Percentiles rank a stretch among this genome's conserved stretches.
Evolutionary conservation across 257 asterid species (phyloP).

Genomic region (Echites panduratus): DNA sequence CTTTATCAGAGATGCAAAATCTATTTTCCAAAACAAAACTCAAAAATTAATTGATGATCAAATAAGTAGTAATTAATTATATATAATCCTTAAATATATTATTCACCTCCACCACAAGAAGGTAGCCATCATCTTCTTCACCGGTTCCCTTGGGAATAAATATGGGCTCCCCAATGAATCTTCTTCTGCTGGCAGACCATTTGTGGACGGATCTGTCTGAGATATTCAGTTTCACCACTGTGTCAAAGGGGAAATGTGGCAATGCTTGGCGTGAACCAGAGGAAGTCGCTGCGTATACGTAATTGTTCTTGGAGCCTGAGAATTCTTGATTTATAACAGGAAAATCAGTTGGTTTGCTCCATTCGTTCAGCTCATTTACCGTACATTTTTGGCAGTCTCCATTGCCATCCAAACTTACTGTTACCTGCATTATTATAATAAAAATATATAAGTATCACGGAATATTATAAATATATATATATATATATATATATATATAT

Average conservation of each 20-base stretch:
- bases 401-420: conserved; percentile 42
- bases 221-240: conserved; percentile 63
- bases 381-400: conserved; percentile 46
- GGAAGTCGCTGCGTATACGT: conserved; percentile 73
- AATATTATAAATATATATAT: too few relatives aligned
- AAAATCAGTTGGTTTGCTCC: conserved; percentile 80
- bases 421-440: conserved; percentile 53
- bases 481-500: too few relatives aligned
- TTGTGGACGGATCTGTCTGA: conserved; percentile 35
- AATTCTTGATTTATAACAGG: conserved; percentile 72
- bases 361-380: conserved; percentile 45
- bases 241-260: conserved; percentile 93
- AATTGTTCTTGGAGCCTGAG: conserved; percentile 49
- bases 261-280: conserved; percentile 76
- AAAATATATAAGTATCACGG: background rate
- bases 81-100: too few relatives aligned
- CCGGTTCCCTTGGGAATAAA: conserved; percentile 41
- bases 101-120: conserved; percentile 85
- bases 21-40: too few relatives aligned
- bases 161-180: conserved; percentile 89
- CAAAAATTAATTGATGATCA: too few relatives aligned
- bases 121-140: conserved; percentile 80
- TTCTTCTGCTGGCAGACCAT: conserved; percentile 68
- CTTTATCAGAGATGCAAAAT: too few relatives aligned
- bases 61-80: too few relatives aligned